Evolutionary conservation across 768 basidiomycete genomes (phyloP).

Genomic region (Boletus sensibilis): DNA sequence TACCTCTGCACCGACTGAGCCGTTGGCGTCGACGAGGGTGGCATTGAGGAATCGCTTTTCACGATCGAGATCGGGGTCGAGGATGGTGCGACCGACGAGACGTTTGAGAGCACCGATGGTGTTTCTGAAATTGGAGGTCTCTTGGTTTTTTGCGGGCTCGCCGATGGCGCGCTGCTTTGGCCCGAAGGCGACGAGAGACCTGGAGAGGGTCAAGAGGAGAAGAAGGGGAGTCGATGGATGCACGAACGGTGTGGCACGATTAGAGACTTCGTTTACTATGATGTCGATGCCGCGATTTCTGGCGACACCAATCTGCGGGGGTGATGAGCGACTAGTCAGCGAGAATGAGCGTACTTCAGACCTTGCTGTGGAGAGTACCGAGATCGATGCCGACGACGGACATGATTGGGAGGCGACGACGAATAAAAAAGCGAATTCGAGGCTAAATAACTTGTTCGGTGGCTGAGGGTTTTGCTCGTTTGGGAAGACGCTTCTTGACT

Average conservation of each 20-base stretch:
- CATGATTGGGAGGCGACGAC: conserved; percentile 54
- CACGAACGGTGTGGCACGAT: conserved; percentile 91
- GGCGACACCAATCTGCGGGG: conserved; percentile 83
- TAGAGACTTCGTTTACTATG: conserved; percentile 96
- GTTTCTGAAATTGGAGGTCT: conserved; percentile 97
- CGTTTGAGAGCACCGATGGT: conserved; percentile 93
- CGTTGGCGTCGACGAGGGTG: conserved; percentile 78
- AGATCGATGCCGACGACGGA: conserved; percentile 96
- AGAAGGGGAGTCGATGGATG: neutral
- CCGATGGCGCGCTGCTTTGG: conserved; percentile 89
- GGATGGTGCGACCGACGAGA: conserved; percentile 76
- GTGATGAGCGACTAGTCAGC: neutral
- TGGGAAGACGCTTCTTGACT: conserved; percentile 24
- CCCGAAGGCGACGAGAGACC: conserved; percentile 94
- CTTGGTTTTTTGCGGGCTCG: conserved; percentile 94
- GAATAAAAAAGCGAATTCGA: neutral
- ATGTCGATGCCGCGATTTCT: conserved; percentile 97
- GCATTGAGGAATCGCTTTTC: conserved; percentile 94
- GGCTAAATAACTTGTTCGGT: neutral
- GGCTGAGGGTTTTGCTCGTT: conserved; percentile 25
- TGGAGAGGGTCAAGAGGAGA: conserved; percentile 32
- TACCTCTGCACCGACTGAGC: conserved; percentile 85
- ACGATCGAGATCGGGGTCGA: conserved; percentile 77
- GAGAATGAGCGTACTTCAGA: conserved; percentile 27
- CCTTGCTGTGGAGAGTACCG: conserved; percentile 88